Conservation (phyloP, 331 rosid genomes). For the Quercus tomentella region DNA sequence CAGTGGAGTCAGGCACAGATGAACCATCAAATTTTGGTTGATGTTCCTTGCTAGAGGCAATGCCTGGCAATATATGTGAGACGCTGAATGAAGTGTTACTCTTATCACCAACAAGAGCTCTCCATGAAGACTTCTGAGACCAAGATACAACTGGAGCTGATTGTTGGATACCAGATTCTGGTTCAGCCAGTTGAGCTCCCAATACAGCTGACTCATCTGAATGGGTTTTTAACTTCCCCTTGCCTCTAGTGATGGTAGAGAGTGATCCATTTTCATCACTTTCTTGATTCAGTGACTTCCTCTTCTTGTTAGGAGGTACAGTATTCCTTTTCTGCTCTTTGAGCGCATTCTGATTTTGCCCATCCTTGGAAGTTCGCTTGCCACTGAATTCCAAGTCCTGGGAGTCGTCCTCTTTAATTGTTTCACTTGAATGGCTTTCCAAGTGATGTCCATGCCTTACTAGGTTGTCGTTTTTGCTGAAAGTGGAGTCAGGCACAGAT, state of each 20-base stretch:
- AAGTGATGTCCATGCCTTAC: conserved; percentile 9
- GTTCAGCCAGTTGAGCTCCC: conserved; percentile 26
- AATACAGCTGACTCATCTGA: conserved; percentile 22
- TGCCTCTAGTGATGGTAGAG: conserved; percentile 24
- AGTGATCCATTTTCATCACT: conserved; percentile 18
- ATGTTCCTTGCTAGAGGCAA: conserved; percentile 20
- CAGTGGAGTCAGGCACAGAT: conserved; percentile 6
- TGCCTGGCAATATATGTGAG: conserved; percentile 37
- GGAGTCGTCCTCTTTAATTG: conserved; percentile 10
- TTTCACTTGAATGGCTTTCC: neutral
- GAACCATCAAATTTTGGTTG: conserved; percentile 17
- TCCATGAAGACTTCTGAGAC: conserved; percentile 84
- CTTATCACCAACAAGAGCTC: conserved; percentile 52
- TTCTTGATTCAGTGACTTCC: conserved; percentile 30
- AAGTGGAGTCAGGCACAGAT: conserved; percentile 9
- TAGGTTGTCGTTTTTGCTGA: conserved; percentile 11
- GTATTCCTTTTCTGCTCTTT: conserved; percentile 25
- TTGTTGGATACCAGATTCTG: conserved; percentile 24
- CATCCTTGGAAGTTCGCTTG: conserved; percentile 21
- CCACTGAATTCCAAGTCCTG: conserved; percentile 31
- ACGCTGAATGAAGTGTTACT: conserved; percentile 43
- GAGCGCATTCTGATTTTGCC: conserved; percentile 16
- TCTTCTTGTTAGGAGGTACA: conserved; percentile 40
- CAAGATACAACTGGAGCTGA: conserved; percentile 37
- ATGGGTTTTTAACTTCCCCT: conserved; percentile 17